A percentile compares a stretch with the other conserved stretches of the same genome.
These are phyloP conservation scores for Terana coerulea DNA, from an alignment of 768 basidiomycete genomes.

Conservation along the genomic window DNA sequence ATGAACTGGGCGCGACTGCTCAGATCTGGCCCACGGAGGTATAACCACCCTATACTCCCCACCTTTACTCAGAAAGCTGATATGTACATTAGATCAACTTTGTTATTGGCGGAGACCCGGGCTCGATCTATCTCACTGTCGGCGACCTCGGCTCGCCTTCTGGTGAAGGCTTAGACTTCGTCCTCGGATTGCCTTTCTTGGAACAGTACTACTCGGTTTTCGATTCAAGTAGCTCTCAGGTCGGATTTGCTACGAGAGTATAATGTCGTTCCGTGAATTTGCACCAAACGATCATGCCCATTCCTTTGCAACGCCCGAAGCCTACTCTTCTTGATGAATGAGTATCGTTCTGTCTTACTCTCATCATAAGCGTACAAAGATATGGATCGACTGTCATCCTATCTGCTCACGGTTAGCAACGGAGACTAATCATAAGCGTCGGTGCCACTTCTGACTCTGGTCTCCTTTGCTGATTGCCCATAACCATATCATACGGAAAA, in stretches of 20 bases:
- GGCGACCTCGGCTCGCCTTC: background rate
- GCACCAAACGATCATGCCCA: conserved; percentile 25
- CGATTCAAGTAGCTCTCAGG: conserved; percentile 23
- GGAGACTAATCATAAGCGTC: too few relatives aligned
- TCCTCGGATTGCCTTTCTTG: conserved; percentile 6
- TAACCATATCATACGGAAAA: too few relatives aligned
- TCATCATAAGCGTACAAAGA: background rate
- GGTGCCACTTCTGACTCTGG: too few relatives aligned
- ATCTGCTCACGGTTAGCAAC: background rate
- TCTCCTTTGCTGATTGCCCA: too few relatives aligned
- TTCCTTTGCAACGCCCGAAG: background rate
- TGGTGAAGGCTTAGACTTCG: conserved; percentile 9
- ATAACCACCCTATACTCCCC: background rate
- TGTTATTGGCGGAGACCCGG: conserved; percentile 4
- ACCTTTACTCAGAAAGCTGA: too few relatives aligned
- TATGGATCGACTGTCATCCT: background rate
- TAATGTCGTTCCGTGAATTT: conserved; percentile 29
- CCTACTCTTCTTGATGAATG: background rate
- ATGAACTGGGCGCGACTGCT: conserved; percentile 38
- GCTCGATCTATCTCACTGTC: conserved; percentile 5
- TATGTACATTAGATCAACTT: conserved; percentile 15
- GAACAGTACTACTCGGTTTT: conserved; percentile 6
- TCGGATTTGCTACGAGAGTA: conserved; percentile 34
- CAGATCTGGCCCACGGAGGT: conserved; percentile 35
- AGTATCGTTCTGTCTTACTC: background rate